Base-by-base conservation (phyloP, 2,329 filamentous ascomycete genomes). In the Monosporascus ibericus region DNA sequence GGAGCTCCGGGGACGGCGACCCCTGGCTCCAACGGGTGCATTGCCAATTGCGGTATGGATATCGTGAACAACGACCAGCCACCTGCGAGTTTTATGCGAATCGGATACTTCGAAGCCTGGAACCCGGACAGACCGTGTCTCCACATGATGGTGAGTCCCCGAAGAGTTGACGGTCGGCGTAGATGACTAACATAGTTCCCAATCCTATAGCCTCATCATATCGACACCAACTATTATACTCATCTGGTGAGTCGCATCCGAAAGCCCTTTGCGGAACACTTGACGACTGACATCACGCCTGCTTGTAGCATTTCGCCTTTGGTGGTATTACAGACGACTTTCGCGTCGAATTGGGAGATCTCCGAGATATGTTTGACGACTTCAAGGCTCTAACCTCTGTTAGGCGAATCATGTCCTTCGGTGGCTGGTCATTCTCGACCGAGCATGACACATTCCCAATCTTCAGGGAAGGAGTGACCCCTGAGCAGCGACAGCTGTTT, bases 371-470 rank as follows among this genome's bases (percentile, higher is more conserved):
- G 34, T 71, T 64, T 48, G 49, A 58, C 1, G 52, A 55, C 2
- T 68, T 70, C 48, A 60, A 57, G 39, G 51, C 52, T 1, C 46
- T 64, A 2, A 25, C 24, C 11, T 52, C 27, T 5, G 25, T 63
- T 39, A 70, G 72, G 49, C 58, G 54, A 5, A 68, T 74, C 44
- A n/a, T 73, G 2, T 65, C 68, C 0, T 67, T 75, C 48, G 71
- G 72, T 14, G 72, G 72, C 8, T 75, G 71, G 72, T 59, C 52
- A 0, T 71, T 68, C 52, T 69, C 64, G 1, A 74, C 70, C 0
- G 56, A 63, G 18, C 52, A 58, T 0, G 52, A 44, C 5, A 71
- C 68, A 0, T 70, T 63, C 40, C 34, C 47, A 8, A 68, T 72
- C 17, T 63, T 74, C 44, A 62, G 70, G 0, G 30, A 69, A 5